Conservation (phyloP, 225 moss, liverwort and hornwort species). For the Marchantia polymorpha region DNA sequence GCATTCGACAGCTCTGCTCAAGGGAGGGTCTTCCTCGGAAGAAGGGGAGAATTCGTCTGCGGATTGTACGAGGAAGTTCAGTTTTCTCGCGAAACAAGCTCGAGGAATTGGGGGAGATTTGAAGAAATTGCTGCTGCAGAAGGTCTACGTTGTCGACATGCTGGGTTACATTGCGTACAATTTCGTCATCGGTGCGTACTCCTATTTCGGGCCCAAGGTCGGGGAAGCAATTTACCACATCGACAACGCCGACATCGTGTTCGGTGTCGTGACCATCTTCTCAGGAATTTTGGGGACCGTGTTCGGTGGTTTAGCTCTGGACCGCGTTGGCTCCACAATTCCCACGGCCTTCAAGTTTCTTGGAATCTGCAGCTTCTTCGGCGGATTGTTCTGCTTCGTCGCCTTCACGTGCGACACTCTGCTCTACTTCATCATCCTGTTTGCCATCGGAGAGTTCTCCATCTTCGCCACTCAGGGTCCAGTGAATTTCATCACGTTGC, state of each 20-base stretch:
- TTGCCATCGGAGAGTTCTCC: constrained; percentile 82
- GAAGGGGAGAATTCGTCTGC: not conserved
- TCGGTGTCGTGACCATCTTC: constrained; percentile 85
- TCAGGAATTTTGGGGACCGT: constrained; percentile 81
- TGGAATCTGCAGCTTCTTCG: constrained; percentile 55
- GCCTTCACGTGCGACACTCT: constrained; percentile 62
- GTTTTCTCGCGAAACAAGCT: constrained; percentile 16
- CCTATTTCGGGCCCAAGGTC: constrained; percentile 98
- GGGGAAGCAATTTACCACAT: constrained; percentile 82
- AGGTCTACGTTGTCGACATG: constrained; percentile 40
- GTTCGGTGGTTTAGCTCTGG: constrained; percentile 80
- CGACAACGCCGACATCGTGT: constrained; percentile 78
- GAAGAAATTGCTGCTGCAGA: constrained; percentile 22
- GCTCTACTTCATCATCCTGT: constrained; percentile 61
- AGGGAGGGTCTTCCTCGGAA: constrained; percentile 12
- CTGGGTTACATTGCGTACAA: constrained; percentile 78
- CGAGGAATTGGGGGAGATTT: constrained; percentile 32
- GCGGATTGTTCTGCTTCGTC: constrained; percentile 59
- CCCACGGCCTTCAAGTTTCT: constrained; percentile 84
- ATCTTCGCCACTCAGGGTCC: constrained; percentile 97
- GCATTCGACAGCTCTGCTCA: constrained; percentile 26
- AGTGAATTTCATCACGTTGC: constrained; percentile 78
- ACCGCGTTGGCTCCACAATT: constrained; percentile 72
- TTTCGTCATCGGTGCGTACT: constrained; percentile 90
- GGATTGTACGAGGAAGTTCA: not conserved